Base-by-base conservation (phyloP, 2,329 filamentous ascomycete species). In the Hymenoscyphus occultus region DNA sequence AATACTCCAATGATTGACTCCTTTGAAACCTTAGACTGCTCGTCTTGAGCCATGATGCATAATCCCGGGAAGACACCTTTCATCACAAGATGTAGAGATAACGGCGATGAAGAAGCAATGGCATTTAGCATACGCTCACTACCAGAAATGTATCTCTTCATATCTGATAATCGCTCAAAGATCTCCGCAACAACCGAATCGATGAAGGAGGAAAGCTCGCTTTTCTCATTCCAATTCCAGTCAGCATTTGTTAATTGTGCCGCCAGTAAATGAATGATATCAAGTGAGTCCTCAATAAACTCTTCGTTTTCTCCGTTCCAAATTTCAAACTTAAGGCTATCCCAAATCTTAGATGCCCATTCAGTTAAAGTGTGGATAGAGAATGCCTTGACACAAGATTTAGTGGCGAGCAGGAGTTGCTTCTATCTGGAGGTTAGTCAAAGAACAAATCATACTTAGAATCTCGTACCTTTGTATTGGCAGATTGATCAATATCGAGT, bases 321-420 rank as follows among this genome's bases (percentile, higher is more conserved):
- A 7, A 77, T 64, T 56, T 76, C 74, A 59, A 72, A 76, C 62
- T 77, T 76, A 16, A 77, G 51, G 2, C 69, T 64, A 61, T 74
- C 71, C 74, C 74, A 77, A 22, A 77, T 65, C 57, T 73, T 72
- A 4, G 59, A 32, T 16, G 69, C 62, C 65, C 65, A 73, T 32
- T 68, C 42, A 1, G 64, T 39, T 13, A 74, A 48, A 0, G 62
- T 69, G n/a, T 61, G 13, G 5, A 60, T 35, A 0, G 68, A 68
- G 58, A 73, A 76, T 5, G 58, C 62, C 5, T 56, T 58, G 10
- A 71, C 63, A 60, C 71, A 71, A 28, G 61, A 56, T 35, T 65
- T 60, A 32, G 71, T 65, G n/a, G 71, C 69, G 13, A 63, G 39
- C 12, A 74, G 67, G 12, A 74, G 66, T 60, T 74, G 71, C n/a